Conservation (phyloP, 306 rosid genomes). For the Adenanthera pavonina region DNA sequence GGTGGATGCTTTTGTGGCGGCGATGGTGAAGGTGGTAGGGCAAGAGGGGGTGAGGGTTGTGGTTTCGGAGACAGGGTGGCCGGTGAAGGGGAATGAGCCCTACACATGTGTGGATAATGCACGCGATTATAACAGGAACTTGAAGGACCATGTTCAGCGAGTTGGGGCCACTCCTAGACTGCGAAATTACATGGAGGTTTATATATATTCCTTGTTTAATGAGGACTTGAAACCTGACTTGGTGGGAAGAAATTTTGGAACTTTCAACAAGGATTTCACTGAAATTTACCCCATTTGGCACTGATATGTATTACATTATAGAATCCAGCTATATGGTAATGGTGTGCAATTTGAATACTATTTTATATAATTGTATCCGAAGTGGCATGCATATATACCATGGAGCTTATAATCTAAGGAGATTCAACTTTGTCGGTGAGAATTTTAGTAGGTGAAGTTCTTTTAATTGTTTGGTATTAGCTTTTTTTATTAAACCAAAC, state of each 20-base stretch:
- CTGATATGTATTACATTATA: not conserved
- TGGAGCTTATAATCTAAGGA: not conserved
- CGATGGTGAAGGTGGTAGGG: not conserved
- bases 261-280: not conserved
- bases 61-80: slow-evolving; percentile 21
- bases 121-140: not conserved
- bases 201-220: slow-evolving; percentile 1
- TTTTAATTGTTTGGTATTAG: too few species aligned
- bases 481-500: too few species aligned
- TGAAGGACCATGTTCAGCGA: not conserved
- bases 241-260: slow-evolving; percentile 3
- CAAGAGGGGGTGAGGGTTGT: not conserved
- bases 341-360: not conserved
- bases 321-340: not conserved
- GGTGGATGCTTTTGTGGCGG: slow-evolving; percentile 2
- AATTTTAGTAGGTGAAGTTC: too few species aligned
- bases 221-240: not conserved
- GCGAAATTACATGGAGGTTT: not conserved
- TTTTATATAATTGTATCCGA: not conserved
- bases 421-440: too few species aligned
- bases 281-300: not conserved
- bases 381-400: too few species aligned
- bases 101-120: not conserved
- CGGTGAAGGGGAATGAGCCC: slow-evolving; percentile 19
- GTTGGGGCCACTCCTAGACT: not conserved